Base-by-base conservation (phyloP, 176 grass and related monocot genomes). In the Alopecurus myosuroides region DNA sequence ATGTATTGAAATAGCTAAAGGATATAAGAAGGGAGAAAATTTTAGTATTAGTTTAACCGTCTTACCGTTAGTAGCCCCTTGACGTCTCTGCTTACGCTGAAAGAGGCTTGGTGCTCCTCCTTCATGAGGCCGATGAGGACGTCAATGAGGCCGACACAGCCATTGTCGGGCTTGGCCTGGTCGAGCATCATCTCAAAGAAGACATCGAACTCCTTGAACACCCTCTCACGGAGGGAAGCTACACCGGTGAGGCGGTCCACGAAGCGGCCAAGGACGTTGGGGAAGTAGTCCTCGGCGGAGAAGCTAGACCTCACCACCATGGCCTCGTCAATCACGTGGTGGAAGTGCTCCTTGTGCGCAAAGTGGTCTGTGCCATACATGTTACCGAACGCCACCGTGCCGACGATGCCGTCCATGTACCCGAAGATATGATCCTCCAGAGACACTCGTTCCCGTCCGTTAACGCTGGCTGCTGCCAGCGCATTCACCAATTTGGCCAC, bases 271-370 rank as follows among this genome's bases (percentile, higher is more conserved):
- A 81, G 28, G 12, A 26, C 1, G 14, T 28, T 11, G 66, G 80
- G 80, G 35, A 57, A 56, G 34, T 71, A 71, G n/a, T 82, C 80
- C 80, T 82, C 80, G 15, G 84, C 28, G 17, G 25, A 88, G 42
- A 23, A 82, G 20, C 62, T 69, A 63, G 14, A 37, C 30, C 10
- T 48, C 65, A 71, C 50, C 8, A 42, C 80, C 80, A 82, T 82
- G 3, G 14, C 80, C 0, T 82, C 49, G 7, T 20, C 23, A 1
- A 82, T 34, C 23, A 42, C 51, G 34, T 9, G 18, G 4, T 56
- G 33, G 65, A 82, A 56, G 7, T 29, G 31, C 65, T n/a, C 28
- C 34, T 41, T 22, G 15, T 68, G 64, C 15, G 29, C 18, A 15
- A 82, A 71, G 5, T 71, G 33, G n/a, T 71, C 49, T 20, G 48